Evolutionary conservation across 306 rosid genomes (phyloP).

Genomic region (Aeschynomene evenia): DNA sequence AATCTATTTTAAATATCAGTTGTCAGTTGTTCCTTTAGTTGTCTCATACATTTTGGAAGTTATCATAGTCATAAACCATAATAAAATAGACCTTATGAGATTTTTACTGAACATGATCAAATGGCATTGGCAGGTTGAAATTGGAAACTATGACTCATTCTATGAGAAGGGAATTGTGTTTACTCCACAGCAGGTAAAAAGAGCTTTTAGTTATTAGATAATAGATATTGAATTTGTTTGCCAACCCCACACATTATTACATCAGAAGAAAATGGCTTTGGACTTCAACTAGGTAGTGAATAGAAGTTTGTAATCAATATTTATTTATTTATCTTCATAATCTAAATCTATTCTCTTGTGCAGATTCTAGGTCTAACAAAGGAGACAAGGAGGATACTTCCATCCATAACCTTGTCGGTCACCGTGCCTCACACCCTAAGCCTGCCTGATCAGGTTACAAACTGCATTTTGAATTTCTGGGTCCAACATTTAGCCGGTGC

Average conservation of each 20-base stretch:
- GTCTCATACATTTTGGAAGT: conserved; percentile 1
- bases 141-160: conserved; percentile 92
- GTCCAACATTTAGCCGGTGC: not conserved
- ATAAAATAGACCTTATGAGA: not conserved
- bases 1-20: conserved; percentile 19
- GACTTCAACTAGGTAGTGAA: not conserved
- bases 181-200: conserved; percentile 76
- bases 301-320: not conserved
- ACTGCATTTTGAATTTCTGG: conserved; percentile 4
- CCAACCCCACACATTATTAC: not conserved
- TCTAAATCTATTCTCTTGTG: conserved; percentile 8
- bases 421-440: conserved; percentile 94
- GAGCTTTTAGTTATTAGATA: conserved; percentile 12
- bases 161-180: conserved; percentile 72
- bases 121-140: conserved; percentile 68
- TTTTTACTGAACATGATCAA: conserved; percentile 3
- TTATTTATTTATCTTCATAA: too few relatives aligned
- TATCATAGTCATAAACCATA: not conserved
- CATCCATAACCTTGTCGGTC: conserved; percentile 68
- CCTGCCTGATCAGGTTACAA: conserved; percentile 87
- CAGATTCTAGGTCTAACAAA: conserved; percentile 78
- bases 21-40: not conserved
- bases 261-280: not conserved
- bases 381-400: conserved; percentile 76
- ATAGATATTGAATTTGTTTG: conserved; percentile 12